Evolutionary conservation across 305 asterid species (phyloP).

Genomic region (Nicotiana rustica): DNA sequence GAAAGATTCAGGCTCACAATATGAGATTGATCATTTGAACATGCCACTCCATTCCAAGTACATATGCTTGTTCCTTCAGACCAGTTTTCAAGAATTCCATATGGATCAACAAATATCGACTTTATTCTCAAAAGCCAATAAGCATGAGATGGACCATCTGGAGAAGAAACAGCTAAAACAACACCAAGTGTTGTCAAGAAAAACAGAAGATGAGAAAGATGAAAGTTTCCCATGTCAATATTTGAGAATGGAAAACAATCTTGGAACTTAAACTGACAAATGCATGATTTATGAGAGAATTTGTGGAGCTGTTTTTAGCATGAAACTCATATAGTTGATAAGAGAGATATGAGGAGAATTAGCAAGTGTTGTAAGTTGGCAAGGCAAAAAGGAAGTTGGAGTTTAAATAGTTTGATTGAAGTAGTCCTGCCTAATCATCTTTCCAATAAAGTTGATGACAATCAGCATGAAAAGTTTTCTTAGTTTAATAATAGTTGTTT

Average conservation of each 20-base stretch:
- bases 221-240: conserved; percentile 54
- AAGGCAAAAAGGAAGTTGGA: conserved; percentile 37
- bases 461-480: conserved; percentile 40
- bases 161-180: conserved; percentile 40
- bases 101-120: conserved; percentile 65
- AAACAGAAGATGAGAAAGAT: conserved; percentile 46
- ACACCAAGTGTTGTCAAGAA: conserved; percentile 46
- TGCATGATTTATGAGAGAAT: conserved; percentile 15
- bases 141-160: conserved; percentile 55
- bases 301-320: background rate
- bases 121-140: conserved; percentile 62
- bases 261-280: conserved; percentile 25
- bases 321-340: conserved; percentile 16
- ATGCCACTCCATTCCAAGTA: conserved; percentile 76
- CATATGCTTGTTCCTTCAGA: conserved; percentile 59
- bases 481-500: conserved; percentile 27
- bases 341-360: conserved; percentile 16
- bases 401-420: conserved; percentile 58
- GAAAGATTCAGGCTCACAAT: conserved; percentile 67
- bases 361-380: conserved; percentile 1
- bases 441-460: conserved; percentile 37
- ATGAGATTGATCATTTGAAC: conserved; percentile 61
- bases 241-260: conserved; percentile 30
- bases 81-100: conserved; percentile 72
- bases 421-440: conserved; percentile 41